phyloP scores from a whole-genome alignment of 148 eudicot genomes.

The Amaranthus cruentus region DNA sequence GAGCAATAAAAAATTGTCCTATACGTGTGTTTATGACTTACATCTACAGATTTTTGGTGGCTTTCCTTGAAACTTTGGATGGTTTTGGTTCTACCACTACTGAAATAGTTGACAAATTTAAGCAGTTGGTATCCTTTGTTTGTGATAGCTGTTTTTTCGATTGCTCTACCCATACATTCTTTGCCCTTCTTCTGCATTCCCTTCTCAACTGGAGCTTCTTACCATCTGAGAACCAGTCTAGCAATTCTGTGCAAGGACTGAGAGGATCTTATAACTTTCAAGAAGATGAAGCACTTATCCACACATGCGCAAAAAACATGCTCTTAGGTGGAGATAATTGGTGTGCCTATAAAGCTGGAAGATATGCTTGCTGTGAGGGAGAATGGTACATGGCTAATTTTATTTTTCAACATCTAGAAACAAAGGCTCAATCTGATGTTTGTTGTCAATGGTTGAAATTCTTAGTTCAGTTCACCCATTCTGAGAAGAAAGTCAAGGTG shows the following conservation, averaged over 20 bases:
- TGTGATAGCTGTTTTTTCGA: conserved; percentile 42
- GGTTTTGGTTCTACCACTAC: conserved; percentile 27
- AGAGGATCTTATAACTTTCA: conserved; percentile 24
- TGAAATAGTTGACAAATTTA: conserved; percentile 31
- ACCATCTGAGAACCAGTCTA: conserved; percentile 17
- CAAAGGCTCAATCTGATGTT: conserved; percentile 42
- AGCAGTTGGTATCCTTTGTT: conserved; percentile 40
- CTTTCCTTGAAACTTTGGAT: conserved; percentile 44
- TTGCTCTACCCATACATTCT: conserved; percentile 41
- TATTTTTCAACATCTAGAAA: conserved; percentile 50
- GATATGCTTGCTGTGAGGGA: conserved; percentile 62
- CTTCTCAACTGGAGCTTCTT: conserved; percentile 20
- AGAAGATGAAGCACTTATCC: conserved; percentile 28
- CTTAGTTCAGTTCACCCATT: conserved; percentile 44
- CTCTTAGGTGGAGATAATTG: conserved; percentile 52
- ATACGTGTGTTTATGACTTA: conserved; percentile 33
- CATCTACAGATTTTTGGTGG: conserved; percentile 36
- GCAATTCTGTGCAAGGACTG: conserved; percentile 13
- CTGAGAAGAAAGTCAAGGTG: conserved; percentile 46
- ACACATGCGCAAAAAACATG: conserved; percentile 46
- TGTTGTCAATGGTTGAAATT: conserved; percentile 55
- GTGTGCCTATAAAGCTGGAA: conserved; percentile 71
- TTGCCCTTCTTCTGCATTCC: conserved; percentile 45
- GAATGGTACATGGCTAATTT: conserved; percentile 61
- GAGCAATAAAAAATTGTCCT: conserved; percentile 20